Conservation (phyloP, 192 early-diverging fungal genomes). For the Pilaira anomala region DNA sequence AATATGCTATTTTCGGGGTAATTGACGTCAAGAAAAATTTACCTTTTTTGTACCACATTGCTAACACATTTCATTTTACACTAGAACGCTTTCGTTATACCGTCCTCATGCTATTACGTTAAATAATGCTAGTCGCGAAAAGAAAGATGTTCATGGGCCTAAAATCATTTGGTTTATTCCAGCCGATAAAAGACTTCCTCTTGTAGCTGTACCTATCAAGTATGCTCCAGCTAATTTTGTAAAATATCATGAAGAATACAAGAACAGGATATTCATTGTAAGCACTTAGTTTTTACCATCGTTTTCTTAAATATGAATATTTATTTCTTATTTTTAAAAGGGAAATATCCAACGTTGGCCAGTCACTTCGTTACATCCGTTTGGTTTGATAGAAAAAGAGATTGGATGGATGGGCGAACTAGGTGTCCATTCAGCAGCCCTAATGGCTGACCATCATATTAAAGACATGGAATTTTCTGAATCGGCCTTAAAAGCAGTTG, state of each 20-base stretch:
- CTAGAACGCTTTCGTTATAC: constrained; percentile 12
- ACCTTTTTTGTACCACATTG: background rate
- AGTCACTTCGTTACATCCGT: constrained; percentile 59
- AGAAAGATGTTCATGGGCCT: constrained; percentile 38
- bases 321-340: constrained; percentile 20
- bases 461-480: constrained; percentile 65
- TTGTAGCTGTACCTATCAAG: constrained; percentile 68
- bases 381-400: constrained; percentile 61
- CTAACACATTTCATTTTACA: constrained; percentile 17
- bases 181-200: constrained; percentile 69
- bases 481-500: constrained; percentile 66
- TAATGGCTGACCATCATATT: constrained; percentile 78
- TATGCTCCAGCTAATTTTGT: constrained; percentile 64
- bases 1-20: constrained; percentile 50
- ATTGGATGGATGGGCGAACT: constrained; percentile 79
- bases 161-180: constrained; percentile 75
- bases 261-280: constrained; percentile 52
- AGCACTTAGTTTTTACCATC: constrained; percentile 4
- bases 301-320: background rate
- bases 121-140: constrained; percentile 24
- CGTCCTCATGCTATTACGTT: background rate
- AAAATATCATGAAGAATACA: constrained; percentile 54
- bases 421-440: constrained; percentile 68
- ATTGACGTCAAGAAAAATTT: background rate
- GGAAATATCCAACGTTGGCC: constrained; percentile 67